Evolutionary conservation across 116 monocot genomes (phyloP), one percentile per base, ranked within the genome.

Genomic region (Dioscorea cayenensis): DNA sequence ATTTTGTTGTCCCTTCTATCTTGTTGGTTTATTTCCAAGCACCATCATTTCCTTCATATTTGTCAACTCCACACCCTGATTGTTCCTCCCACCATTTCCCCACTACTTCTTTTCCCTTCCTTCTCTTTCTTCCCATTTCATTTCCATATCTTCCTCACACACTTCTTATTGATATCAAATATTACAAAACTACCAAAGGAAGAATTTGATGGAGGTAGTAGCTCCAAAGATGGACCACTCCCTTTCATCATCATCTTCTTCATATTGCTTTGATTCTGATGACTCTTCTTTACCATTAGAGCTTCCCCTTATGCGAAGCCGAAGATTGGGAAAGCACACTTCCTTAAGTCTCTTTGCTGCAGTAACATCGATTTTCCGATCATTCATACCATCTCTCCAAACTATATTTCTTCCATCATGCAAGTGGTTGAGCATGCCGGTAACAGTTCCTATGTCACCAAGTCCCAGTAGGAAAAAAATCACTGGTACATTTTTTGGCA

Each of bases 401-500:
- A 20, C 63, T 1, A 7, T 22, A 22, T 21, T 63, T 7, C 63
- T 63, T 4, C 63, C 63, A 5, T 23, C 63, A 17, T 63, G 63
- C 23, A 11, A 63, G 12, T 63, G 63, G 63, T 21, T 63, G n/a
- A 22, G 22, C 18, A 23, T 21, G n/a, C 63, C 63, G 6, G 43
- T 43, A 9, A 43, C 43, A 43, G 63, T 22, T 1, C 63, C 63
- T 17, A 23, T 22, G 6, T 20, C 63, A 12, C 7, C 11, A 3
- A 6, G n/a, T 17, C 22, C 63, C 20, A 23, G 22, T 5, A 21
- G 63, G 63, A 63, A 27, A 21, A 63, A 27, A 22, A 23, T 80
- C 65, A 76, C 76, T 17, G 76, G 76, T 1, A 81, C 81, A 14
- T 81, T 81, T 69, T 81, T 81, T 35, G 81, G 81, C 55, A 63